phyloP scores from a whole-genome alignment of 768 basidiomycete species.

The Boletus reticulatus region DNA sequence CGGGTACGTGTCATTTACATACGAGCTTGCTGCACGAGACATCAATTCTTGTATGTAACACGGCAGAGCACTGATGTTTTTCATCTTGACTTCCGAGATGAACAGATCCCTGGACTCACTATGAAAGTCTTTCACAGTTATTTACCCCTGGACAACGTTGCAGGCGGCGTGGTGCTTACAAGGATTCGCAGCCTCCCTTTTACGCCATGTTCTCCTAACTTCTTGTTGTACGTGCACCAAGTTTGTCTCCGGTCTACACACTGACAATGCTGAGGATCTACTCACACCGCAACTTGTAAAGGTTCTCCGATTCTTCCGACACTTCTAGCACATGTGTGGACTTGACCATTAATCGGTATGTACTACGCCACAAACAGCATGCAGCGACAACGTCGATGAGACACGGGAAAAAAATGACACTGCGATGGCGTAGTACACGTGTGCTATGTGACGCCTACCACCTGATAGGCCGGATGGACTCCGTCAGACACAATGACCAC shows the following conservation, averaged over 20 bases:
- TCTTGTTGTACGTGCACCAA: slow-evolving; percentile 41
- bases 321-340: slow-evolving; percentile 49
- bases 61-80: slow-evolving; percentile 33
- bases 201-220: slow-evolving; percentile 52
- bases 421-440: too few relatives aligned
- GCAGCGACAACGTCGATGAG: too few relatives aligned
- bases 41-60: slow-evolving; percentile 46
- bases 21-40: too few relatives aligned
- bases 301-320: slow-evolving; percentile 41
- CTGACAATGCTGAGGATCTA: slow-evolving; percentile 41
- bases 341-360: slow-evolving; percentile 15
- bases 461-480: slow-evolving; percentile 36
- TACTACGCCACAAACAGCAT: not conserved
- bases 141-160: not conserved
- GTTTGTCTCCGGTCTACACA: not conserved
- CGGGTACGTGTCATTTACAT: slow-evolving; percentile 3
- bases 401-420: too few relatives aligned
- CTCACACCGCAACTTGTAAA: slow-evolving; percentile 49
- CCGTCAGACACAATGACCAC: slow-evolving; percentile 32
- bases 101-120: slow-evolving; percentile 43
- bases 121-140: slow-evolving; percentile 43
- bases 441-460: slow-evolving; percentile 44
- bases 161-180: slow-evolving; percentile 51
- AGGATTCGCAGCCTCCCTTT: slow-evolving; percentile 50
- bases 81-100: slow-evolving; percentile 61